phyloP scores from a whole-genome alignment of 345 rosid genomes.

The Pistacia atlantica region DNA sequence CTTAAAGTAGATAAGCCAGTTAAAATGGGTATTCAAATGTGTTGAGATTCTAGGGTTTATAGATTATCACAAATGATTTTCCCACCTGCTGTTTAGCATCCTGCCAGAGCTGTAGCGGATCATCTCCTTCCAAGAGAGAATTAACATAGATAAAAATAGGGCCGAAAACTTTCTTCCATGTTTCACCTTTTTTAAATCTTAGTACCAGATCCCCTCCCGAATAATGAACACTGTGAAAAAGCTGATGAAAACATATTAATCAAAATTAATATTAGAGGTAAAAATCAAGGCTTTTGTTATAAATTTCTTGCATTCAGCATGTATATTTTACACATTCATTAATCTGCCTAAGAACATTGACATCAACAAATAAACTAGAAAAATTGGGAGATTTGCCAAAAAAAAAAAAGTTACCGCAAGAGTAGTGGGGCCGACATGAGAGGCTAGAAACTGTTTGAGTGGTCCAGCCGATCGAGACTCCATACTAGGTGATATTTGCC shows the following conservation, averaged over 20 bases:
- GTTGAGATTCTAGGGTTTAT: too few species aligned
- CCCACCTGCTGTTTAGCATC: conserved; percentile 81
- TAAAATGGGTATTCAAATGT: neutral
- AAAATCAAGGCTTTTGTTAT: neutral
- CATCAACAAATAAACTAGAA: too few species aligned
- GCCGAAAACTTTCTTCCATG: conserved; percentile 96
- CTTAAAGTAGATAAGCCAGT: neutral
- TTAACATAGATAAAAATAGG: conserved; percentile 81
- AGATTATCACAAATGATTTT: too few species aligned
- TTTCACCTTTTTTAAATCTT: conserved; percentile 48
- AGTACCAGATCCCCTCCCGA: conserved; percentile 73
- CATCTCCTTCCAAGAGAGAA: conserved; percentile 43
- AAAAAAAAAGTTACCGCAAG: conserved; percentile 61
- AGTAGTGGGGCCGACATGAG: conserved; percentile 84
- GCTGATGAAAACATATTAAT: conserved; percentile 38
- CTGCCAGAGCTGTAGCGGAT: conserved; percentile 68
- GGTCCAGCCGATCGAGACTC: conserved; percentile 94
- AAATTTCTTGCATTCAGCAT: neutral
- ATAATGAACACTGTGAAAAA: conserved; percentile 85
- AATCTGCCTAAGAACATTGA: neutral
- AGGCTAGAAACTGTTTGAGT: conserved; percentile 73
- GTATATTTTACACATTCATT: neutral
- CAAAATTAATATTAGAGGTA: neutral
- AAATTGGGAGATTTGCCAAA: neutral
- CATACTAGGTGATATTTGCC: conserved; percentile 96